phyloP scores from a whole-genome alignment of 73 alveolate genomes.

The Paramecium sonneborni region DNA sequence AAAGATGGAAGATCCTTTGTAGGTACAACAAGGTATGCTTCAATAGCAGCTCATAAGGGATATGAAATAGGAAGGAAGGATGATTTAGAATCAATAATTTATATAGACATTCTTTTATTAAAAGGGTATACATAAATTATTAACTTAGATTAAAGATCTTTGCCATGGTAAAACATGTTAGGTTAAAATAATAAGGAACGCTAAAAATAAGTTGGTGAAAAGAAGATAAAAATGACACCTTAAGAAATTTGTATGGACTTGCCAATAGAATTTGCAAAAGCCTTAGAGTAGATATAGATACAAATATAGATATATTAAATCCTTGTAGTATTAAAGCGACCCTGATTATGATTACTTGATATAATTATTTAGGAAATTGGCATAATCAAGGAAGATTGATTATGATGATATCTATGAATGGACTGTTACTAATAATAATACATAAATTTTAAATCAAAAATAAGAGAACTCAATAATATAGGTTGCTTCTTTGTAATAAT shows the following conservation, averaged over 20 bases:
- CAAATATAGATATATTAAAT: background rate
- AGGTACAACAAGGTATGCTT: constrained; percentile 85
- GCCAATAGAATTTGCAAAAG: constrained; percentile 50
- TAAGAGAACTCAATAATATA: background rate
- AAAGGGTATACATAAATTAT: constrained; percentile 55
- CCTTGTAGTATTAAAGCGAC: constrained; percentile 40
- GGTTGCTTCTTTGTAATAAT: background rate
- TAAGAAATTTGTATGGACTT: constrained; percentile 11
- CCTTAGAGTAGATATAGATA: background rate
- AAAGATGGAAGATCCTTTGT: constrained; percentile 61
- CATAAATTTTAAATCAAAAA: background rate
- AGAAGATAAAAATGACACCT: constrained; percentile 29
- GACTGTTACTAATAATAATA: background rate
- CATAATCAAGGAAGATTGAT: background rate
- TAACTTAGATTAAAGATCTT: background rate
- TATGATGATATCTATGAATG: constrained; percentile 41
- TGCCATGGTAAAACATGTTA: constrained; percentile 67
- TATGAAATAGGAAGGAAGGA: constrained; percentile 79
- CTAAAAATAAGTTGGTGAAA: constrained; percentile 39
- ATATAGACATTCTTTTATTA: constrained; percentile 67
- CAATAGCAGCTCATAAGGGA: constrained; percentile 81
- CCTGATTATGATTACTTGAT: constrained; percentile 63
- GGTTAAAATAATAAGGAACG: constrained; percentile 53
- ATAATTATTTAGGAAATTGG: constrained; percentile 30
- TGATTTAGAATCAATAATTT: constrained; percentile 75